phyloP scores from a whole-genome alignment of 495 filamentous ascomycete species.

The Podospora pseudopauciseta region DNA sequence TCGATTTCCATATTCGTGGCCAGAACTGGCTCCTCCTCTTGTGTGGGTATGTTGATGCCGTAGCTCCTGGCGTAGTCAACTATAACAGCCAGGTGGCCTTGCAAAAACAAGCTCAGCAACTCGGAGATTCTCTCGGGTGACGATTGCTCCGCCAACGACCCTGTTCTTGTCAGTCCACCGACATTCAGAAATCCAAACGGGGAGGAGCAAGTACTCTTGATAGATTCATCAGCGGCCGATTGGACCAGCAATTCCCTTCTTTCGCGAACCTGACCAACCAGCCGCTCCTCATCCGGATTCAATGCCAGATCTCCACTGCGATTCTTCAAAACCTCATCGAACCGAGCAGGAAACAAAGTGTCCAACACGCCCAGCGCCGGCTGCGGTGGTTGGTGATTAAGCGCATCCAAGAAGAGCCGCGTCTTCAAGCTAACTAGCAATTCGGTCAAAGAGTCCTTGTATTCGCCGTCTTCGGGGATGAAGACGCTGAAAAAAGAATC shows the following conservation, averaged over 20 bases:
- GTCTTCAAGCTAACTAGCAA: conserved; percentile 83
- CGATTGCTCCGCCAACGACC: conserved; percentile 67
- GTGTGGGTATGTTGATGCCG: conserved; percentile 36
- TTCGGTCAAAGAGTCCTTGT: conserved; percentile 58
- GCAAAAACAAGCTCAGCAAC: conserved; percentile 69
- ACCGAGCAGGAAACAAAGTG: conserved; percentile 66
- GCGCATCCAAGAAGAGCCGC: conserved; percentile 73
- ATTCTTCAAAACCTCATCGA: conserved; percentile 60
- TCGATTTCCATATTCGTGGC: conserved; percentile 7
- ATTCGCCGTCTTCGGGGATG: conserved; percentile 61
- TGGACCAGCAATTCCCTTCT: conserved; percentile 64
- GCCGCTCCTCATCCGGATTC: conserved; percentile 68
- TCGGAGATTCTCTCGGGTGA: conserved; percentile 76
- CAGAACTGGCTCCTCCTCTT: conserved; percentile 29
- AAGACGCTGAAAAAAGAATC: conserved; percentile 83
- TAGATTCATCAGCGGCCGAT: conserved; percentile 53
- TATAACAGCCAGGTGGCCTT: conserved; percentile 66
- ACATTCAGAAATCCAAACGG: not conserved
- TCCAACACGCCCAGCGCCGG: conserved; percentile 63
- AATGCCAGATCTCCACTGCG: conserved; percentile 64
- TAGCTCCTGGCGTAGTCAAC: conserved; percentile 47
- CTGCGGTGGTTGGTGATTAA: conserved; percentile 53
- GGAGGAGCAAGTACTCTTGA: conserved; percentile 38
- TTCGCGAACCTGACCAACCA: conserved; percentile 60
- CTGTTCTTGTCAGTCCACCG: conserved; percentile 35